phyloP scores from a whole-genome alignment of 305 asterid species.

The Fraxinus sp. region DNA sequence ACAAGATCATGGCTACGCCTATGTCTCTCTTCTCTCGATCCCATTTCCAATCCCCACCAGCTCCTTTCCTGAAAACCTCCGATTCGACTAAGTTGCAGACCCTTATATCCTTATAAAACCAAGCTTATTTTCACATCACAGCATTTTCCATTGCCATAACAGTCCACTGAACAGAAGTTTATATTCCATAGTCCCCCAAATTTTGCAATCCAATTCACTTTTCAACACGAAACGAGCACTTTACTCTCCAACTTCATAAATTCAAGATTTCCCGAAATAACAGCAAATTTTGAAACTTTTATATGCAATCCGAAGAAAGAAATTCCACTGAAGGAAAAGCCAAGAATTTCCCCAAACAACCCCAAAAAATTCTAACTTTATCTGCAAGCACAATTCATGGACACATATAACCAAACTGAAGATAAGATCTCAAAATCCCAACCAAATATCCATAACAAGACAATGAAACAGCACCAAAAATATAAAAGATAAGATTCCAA shows the following conservation, averaged over 20 bases:
- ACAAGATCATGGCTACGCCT: conserved; percentile 47
- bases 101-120: conserved; percentile 14
- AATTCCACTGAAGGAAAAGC: conserved; percentile 16
- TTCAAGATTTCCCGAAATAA: not conserved
- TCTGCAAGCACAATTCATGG: conserved; percentile 28
- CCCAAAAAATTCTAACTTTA: conserved; percentile 21
- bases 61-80: conserved; percentile 8
- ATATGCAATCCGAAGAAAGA: conserved; percentile 25
- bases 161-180: conserved; percentile 15
- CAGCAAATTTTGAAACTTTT: conserved; percentile 11
- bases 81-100: conserved; percentile 12
- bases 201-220: conserved; percentile 23
- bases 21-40: conserved; percentile 61
- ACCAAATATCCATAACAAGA: conserved; percentile 9
- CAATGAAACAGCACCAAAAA: conserved; percentile 14
- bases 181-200: conserved; percentile 17
- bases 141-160: conserved; percentile 25
- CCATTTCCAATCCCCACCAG: conserved; percentile 42
- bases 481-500: conserved; percentile 20
- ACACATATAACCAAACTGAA: conserved; percentile 12
- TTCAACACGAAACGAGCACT: conserved; percentile 23
- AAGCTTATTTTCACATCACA: conserved; percentile 22
- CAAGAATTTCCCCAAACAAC: conserved; percentile 13
- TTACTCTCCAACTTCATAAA: not conserved
- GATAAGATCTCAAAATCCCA: conserved; percentile 32